A percentile compares a stretch with the other conserved stretches of the same genome.
Conservation (phyloP, 345 rosid species). For the Aethionema arabicum region DNA sequence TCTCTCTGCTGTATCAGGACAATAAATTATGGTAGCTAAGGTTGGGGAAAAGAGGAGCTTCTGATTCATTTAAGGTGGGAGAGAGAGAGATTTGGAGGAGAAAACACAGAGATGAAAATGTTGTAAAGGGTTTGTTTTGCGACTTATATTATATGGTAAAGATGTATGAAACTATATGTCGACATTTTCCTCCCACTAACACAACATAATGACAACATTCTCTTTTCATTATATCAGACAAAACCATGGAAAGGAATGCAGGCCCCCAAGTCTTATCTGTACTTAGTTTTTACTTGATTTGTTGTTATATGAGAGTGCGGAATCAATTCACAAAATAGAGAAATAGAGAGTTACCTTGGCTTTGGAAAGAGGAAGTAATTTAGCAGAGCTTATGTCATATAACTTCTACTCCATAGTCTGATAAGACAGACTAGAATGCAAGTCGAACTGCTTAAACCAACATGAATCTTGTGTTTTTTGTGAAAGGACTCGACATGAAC, state of each 20-base stretch:
- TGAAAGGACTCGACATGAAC: conserved; percentile 71
- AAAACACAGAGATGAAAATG: neutral
- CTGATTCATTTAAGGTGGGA: conserved; percentile 1
- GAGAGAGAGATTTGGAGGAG: conserved; percentile 1
- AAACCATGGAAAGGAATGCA: conserved; percentile 18
- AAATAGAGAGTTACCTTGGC: neutral
- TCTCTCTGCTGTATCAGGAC: too few relatives aligned
- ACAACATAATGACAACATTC: conserved; percentile 20
- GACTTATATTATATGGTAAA: conserved; percentile 17
- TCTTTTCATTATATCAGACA: neutral
- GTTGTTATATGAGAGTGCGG: neutral
- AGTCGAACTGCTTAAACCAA: conserved; percentile 77
- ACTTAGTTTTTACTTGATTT: neutral
- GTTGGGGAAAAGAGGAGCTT: conserved; percentile 5
- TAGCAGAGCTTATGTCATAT: neutral
- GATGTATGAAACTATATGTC: conserved; percentile 29
- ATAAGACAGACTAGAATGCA: conserved; percentile 71
- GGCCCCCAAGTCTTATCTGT: conserved; percentile 15
- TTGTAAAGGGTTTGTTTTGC: conserved; percentile 19
- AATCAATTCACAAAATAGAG: neutral
- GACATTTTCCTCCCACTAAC: conserved; percentile 28
- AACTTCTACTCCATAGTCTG: conserved; percentile 36
- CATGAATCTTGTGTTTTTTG: conserved; percentile 68
- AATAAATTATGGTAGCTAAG: neutral
- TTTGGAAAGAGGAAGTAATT: neutral